Evolutionary conservation across 2,329 filamentous ascomycete genomes (phyloP).

Genomic region (Ascochyta fabae): DNA sequence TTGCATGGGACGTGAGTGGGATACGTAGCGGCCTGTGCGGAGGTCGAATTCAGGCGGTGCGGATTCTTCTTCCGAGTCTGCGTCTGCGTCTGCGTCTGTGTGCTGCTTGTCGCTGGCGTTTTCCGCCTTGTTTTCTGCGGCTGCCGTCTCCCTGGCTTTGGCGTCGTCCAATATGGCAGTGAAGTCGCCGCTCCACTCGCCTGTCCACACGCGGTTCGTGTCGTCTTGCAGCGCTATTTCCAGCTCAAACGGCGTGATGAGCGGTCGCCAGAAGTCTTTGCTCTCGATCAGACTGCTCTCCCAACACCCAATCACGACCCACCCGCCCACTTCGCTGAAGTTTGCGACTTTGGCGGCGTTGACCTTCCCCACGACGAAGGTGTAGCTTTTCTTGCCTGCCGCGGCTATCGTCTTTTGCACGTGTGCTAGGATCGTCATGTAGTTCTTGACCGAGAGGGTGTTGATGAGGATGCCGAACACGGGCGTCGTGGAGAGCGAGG

Average conservation of each 20-base stretch:
- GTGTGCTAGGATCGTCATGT: constrained; percentile 78
- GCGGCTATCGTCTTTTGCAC: constrained; percentile 74
- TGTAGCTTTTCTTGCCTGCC: constrained; percentile 93
- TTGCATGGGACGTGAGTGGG: constrained; percentile 74
- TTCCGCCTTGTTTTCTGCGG: constrained; percentile 56
- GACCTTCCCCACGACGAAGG: constrained; percentile 94
- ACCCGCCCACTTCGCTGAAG: constrained; percentile 92
- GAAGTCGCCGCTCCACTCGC: constrained; percentile 88
- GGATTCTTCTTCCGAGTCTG: constrained; percentile 71
- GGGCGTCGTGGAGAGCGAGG: constrained; percentile 77
- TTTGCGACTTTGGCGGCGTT: constrained; percentile 97
- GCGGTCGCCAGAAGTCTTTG: constrained; percentile 83
- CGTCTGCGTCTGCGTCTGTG: constrained; percentile 40
- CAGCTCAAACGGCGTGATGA: constrained; percentile 95
- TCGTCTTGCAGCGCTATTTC: constrained; percentile 78
- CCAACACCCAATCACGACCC: constrained; percentile 98
- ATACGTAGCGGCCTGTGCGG: constrained; percentile 82
- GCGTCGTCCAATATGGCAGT: constrained; percentile 65
- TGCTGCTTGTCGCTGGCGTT: too few species aligned
- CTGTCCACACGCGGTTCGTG: constrained; percentile 80
- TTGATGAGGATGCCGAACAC: constrained; percentile 96
- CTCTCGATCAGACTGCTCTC: constrained; percentile 92
- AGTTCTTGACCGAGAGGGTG: constrained; percentile 90
- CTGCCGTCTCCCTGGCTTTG: constrained; percentile 50
- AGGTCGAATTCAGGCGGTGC: constrained; percentile 89